Evolutionary conservation across 108 stramenopile genomes (phyloP), one percentile per base, ranked within the genome.

Genomic region (Craspedostauros australis): DNA sequence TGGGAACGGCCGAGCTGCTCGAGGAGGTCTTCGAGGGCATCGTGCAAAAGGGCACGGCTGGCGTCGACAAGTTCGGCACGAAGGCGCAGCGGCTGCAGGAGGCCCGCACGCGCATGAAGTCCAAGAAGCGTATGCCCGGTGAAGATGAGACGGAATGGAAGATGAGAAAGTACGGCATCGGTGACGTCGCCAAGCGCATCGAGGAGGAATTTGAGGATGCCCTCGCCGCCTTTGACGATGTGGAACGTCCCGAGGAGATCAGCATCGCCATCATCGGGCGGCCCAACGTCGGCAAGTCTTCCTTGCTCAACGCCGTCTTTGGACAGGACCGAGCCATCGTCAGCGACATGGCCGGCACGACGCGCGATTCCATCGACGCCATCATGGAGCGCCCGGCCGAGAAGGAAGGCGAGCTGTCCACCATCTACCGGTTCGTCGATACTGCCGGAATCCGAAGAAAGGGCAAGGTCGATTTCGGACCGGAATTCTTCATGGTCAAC

Each of bases 401-500:
- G 8, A 50, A 72, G 2, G 61, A 76, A n/a, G 76, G 67, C 29
- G 68, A 69, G 26, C 66, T 45, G 12, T 62, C 73, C n/a, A 89
- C 90, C 18, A 74, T 85, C 38, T 95, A 97, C 54, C 79, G 91
- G 12, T 93, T 99, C 47, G 84, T 99, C 14, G 98, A 99, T 68
- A 98, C 97, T 19, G 98, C 98, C 6, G 98, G 98, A 16, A 96
- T 99, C 46, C 83, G 98, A 23, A 65, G 90, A 20, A 94, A 91
- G 73, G 86, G 87, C n/a, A 95, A 95, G 67, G 79, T 98, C 26
- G 80, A 94, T 27, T 92, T 76, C 66, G 97, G 97, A 4, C 84
- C 95, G 14, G 97, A 98, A 72, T 95, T 94, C 60, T 91, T 95
- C 81, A 98, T 98, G 97, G 91, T 98, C 42, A 95, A 95, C 64